Percentiles rank a stretch among this genome's conserved stretches.
phyloP scores from a whole-genome alignment of 1,139 yeast genomes.

The Casaregolazyma lundiana region DNA sequence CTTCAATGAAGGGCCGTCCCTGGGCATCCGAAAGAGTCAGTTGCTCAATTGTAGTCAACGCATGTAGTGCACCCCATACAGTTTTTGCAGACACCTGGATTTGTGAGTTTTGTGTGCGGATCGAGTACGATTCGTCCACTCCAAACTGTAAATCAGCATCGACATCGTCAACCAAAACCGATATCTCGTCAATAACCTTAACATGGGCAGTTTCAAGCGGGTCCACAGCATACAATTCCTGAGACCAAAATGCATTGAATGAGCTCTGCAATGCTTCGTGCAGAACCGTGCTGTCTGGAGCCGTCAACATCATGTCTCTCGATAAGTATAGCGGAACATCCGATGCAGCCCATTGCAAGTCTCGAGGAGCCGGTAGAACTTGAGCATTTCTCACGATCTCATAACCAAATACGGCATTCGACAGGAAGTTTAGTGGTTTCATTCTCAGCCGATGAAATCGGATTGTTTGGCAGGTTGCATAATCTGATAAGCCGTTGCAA shows the following conservation, averaged over 20 bases:
- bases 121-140: constrained; percentile 39
- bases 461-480: no score
- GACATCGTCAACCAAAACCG: constrained; percentile 25
- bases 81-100: constrained; percentile 36
- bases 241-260: background rate
- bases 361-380: constrained; percentile 10
- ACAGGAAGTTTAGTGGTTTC: constrained; percentile 1
- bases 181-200: background rate
- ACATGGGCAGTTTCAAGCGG: background rate
- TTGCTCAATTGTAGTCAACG: constrained; percentile 43
- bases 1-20: constrained; percentile 29
- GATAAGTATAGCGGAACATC: constrained; percentile 3
- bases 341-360: constrained; percentile 5
- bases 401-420: background rate
- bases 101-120: constrained; percentile 21
- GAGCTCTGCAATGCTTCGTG: constrained; percentile 8
- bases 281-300: constrained; percentile 5
- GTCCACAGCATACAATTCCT: constrained; percentile 1
- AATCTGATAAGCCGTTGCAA: no score
- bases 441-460: no score
- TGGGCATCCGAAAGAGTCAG: constrained; percentile 31
- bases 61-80: constrained; percentile 45
- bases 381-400: constrained; percentile 3
- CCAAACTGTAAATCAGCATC: constrained; percentile 37
- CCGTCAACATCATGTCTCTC: constrained; percentile 1